These are phyloP conservation scores for Aureobasidium sp. DNA, from an alignment of 2,329 filamentous ascomycete species.

Conservation along the genomic window DNA sequence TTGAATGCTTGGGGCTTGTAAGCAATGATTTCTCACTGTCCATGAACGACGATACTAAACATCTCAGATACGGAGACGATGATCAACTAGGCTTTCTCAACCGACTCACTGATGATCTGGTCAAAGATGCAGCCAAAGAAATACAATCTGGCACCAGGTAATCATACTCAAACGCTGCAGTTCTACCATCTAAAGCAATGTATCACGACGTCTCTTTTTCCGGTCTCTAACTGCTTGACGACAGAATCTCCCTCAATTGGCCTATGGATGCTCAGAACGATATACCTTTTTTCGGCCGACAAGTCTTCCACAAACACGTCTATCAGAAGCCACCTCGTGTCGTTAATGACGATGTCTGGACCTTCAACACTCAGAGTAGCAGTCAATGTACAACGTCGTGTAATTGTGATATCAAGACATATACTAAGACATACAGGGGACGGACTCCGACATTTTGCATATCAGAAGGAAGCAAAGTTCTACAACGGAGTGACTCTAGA, in stretches of 20 bases:
- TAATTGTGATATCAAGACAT: background rate
- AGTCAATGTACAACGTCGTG: conserved; percentile 37
- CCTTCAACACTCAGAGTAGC: conserved; percentile 50
- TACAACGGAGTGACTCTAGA: conserved; percentile 32
- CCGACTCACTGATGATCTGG: conserved; percentile 47
- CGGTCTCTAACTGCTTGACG: background rate
- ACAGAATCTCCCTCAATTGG: conserved; percentile 51
- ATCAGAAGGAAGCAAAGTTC: conserved; percentile 34
- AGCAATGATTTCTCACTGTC: background rate
- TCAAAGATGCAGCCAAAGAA: conserved; percentile 36
- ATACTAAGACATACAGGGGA: conserved; percentile 31
- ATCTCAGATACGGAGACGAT: conserved; percentile 45
- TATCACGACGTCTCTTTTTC: background rate
- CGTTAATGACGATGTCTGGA: conserved; percentile 54
- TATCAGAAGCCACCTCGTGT: conserved; percentile 42
- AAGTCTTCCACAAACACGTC: conserved; percentile 46
- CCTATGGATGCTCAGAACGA: conserved; percentile 46
- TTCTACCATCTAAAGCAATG: background rate
- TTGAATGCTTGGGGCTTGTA: conserved; percentile 32
- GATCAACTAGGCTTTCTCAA: conserved; percentile 55
- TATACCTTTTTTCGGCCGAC: conserved; percentile 47
- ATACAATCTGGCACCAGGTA: conserved; percentile 44
- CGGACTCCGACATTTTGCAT: conserved; percentile 44
- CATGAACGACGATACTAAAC: conserved; percentile 15
- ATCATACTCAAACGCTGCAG: background rate